Evolutionary conservation across 768 basidiomycete genomes (phyloP).

Genomic region (Russula sp.): DNA sequence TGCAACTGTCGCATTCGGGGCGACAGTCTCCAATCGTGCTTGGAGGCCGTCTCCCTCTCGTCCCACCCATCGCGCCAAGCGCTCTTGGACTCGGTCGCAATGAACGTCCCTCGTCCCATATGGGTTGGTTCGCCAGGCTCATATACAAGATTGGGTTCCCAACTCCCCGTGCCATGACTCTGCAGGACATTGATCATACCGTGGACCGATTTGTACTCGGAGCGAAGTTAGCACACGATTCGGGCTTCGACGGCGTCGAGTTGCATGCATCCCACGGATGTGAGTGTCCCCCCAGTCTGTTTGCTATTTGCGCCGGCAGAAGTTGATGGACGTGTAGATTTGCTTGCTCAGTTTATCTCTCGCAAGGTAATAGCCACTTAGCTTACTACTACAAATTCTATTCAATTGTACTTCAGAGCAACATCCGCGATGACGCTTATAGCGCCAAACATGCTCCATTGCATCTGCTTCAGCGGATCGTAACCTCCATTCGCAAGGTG

Average conservation of each 20-base stretch:
- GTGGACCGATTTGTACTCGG: conserved; percentile 61
- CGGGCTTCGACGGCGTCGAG: conserved; percentile 85
- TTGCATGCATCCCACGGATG: conserved; percentile 85
- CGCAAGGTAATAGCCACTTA: conserved; percentile 44
- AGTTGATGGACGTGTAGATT: conserved; percentile 41
- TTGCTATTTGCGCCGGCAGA: not conserved
- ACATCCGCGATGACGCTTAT: conserved; percentile 57
- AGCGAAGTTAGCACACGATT: conserved; percentile 52
- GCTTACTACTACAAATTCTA: not conserved
- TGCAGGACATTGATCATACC: conserved; percentile 53
- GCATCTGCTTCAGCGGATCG: conserved; percentile 52
- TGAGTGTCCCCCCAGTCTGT: conserved; percentile 35
- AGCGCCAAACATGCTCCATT: conserved; percentile 42
- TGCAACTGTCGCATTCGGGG: conserved; percentile 82
- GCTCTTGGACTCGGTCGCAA: conserved; percentile 43
- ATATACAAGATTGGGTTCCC: conserved; percentile 54
- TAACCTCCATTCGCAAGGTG: conserved; percentile 46
- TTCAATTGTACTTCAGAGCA: conserved; percentile 34
- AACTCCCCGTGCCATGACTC: conserved; percentile 53
- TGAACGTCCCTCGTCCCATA: not conserved
- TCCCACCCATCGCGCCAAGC: conserved; percentile 67
- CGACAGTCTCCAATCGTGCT: conserved; percentile 75
- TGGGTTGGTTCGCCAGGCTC: conserved; percentile 31
- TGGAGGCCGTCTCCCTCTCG: conserved; percentile 58
- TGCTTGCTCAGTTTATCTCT: conserved; percentile 74